Percentiles rank a stretch among this genome's conserved stretches.
phyloP scores from a whole-genome alignment of 2,329 filamentous ascomycete genomes.

The Botrytis squamosa region DNA sequence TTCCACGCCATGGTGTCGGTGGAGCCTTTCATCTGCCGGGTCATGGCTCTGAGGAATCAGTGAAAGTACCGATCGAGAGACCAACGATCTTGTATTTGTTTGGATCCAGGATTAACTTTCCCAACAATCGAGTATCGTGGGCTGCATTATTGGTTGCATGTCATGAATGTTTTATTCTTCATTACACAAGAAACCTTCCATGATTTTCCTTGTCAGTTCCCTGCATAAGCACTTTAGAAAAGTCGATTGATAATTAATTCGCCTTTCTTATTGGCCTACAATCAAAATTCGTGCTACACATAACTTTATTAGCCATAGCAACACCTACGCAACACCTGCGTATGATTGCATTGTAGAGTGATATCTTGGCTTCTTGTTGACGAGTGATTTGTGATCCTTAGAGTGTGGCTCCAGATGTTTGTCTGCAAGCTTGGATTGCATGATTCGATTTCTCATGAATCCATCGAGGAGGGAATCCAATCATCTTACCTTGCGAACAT shows the following conservation, averaged over 20 bases:
- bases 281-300: background rate
- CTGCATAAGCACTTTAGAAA: background rate
- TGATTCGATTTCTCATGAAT: background rate
- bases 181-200: background rate
- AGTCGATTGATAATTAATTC: background rate
- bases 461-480: background rate
- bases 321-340: background rate
- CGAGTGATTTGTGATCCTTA: background rate
- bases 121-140: background rate
- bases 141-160: background rate
- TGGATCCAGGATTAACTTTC: background rate
- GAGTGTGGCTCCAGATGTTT: background rate
- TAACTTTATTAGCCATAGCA: background rate
- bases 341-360: background rate
- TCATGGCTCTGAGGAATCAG: background rate
- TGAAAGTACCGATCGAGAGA: background rate
- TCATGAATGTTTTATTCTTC: background rate
- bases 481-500: background rate
- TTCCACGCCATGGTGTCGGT: background rate
- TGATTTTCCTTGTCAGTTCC: background rate
- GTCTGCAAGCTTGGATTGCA: background rate
- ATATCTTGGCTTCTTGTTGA: background rate
- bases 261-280: background rate
- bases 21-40: background rate
- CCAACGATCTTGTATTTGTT: background rate